Percentiles rank a stretch among this genome's conserved stretches.
phyloP scores from a whole-genome alignment of 495 filamentous ascomycete species.

The Penicillium paradoxum region DNA sequence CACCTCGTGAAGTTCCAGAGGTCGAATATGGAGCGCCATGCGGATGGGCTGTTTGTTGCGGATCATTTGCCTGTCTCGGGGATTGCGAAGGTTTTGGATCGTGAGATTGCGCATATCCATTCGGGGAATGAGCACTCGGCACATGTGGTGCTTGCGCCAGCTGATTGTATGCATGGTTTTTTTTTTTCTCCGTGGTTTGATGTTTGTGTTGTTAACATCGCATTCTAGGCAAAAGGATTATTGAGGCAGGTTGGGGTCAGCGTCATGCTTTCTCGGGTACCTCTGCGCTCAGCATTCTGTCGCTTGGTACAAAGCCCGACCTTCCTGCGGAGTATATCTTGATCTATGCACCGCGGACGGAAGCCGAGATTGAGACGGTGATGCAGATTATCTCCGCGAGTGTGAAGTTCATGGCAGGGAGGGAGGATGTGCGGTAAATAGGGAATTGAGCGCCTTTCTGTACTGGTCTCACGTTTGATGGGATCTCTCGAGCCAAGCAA shows the following conservation, averaged over 20 bases:
- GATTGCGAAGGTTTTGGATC: constrained; percentile 25
- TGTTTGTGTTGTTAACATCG: not conserved
- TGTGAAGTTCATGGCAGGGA: constrained; percentile 32
- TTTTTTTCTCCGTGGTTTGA: not conserved
- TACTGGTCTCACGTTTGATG: not conserved
- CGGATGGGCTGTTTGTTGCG: constrained; percentile 27
- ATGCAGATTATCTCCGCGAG: constrained; percentile 67
- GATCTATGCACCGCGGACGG: constrained; percentile 75
- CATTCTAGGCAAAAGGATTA: constrained; percentile 54
- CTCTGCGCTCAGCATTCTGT: constrained; percentile 36
- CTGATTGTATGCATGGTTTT: constrained; percentile 61
- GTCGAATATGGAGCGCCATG: constrained; percentile 28
- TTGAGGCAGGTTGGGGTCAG: constrained; percentile 84
- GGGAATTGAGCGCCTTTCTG: not conserved
- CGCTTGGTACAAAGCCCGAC: constrained; percentile 27
- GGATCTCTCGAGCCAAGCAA: too few relatives aligned
- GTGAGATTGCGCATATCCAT: constrained; percentile 81
- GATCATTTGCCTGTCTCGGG: constrained; percentile 17
- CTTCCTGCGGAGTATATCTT: constrained; percentile 64
- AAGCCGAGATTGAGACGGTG: constrained; percentile 62
- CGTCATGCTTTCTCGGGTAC: constrained; percentile 74
- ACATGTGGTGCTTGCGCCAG: constrained; percentile 72
- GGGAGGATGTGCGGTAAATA: constrained; percentile 24
- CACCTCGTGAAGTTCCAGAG: constrained; percentile 27
- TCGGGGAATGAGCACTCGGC: constrained; percentile 58